These are phyloP conservation scores for Septoria linicola DNA, from an alignment of 2,329 filamentous ascomycete genomes.

Conservation along the genomic window DNA sequence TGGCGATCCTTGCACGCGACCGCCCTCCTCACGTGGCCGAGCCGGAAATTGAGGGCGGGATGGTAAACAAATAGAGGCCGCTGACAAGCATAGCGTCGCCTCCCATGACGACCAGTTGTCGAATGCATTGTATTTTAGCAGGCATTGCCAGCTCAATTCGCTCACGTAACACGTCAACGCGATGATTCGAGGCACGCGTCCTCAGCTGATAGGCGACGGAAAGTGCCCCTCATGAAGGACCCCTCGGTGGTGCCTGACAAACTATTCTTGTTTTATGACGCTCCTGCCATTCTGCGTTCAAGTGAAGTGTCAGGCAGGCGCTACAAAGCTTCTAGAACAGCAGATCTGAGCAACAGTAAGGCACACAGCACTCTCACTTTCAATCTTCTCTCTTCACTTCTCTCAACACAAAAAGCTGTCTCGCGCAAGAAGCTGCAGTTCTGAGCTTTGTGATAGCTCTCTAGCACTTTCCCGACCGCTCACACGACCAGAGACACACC, in stretches of 20 bases:
- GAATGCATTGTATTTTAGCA: neutral
- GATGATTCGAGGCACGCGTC: neutral
- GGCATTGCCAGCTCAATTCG: neutral
- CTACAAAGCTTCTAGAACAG: slow-evolving; percentile 3
- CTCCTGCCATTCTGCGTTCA: slow-evolving; percentile 2
- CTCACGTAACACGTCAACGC: neutral
- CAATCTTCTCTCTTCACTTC: slow-evolving; percentile 2
- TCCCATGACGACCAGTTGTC: neutral
- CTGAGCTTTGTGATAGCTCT: neutral
- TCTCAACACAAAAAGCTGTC: neutral
- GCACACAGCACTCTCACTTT: neutral
- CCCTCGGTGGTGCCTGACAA: too few species aligned
- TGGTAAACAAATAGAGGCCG: neutral
- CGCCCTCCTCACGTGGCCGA: neutral
- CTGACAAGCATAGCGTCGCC: neutral
- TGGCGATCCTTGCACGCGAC: neutral
- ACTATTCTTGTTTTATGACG: neutral
- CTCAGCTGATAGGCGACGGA: too few species aligned
- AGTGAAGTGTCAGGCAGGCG: slow-evolving; percentile 7
- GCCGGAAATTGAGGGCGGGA: too few species aligned
- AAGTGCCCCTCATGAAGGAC: too few species aligned
- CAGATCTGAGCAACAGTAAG: slow-evolving; percentile 7
- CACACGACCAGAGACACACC: slow-evolving; percentile 2
- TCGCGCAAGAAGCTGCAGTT: neutral
- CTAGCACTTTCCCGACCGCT: neutral